Percentiles rank a stretch among this genome's conserved stretches.
These are phyloP conservation scores for Thelonectria rubi DNA, from an alignment of 2,329 filamentous ascomycete species.

Conservation along the genomic window DNA sequence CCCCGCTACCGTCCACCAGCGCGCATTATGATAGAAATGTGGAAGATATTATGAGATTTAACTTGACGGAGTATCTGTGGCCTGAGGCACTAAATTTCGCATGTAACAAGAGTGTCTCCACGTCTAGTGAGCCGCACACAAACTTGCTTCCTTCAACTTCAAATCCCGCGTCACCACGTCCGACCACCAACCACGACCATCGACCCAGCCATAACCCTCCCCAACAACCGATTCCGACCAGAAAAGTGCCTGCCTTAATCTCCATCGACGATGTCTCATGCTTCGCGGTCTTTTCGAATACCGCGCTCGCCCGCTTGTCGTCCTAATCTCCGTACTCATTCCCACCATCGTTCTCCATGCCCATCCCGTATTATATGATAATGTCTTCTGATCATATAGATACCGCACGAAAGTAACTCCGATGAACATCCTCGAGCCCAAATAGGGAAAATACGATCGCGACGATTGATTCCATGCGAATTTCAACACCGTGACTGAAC, in stretches of 20 bases:
- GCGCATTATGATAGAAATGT: neutral
- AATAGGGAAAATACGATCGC: neutral
- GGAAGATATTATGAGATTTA: no score
- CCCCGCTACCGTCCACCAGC: no score
- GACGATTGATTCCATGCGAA: neutral
- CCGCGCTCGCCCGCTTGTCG: neutral
- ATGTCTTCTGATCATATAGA: neutral
- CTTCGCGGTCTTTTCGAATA: neutral
- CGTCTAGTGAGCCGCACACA: constrained; percentile 26
- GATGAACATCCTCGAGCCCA: neutral
- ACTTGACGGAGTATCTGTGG: neutral
- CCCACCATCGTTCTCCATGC: no score
- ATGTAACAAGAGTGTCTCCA: constrained; percentile 22
- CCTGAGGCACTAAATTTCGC: constrained; percentile 1
- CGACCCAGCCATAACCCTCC: neutral
- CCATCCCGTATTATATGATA: neutral
- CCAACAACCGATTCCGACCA: no score
- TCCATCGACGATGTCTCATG: neutral
- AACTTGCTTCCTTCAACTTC: constrained; percentile 35
- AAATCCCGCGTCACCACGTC: neutral
- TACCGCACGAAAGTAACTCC: neutral
- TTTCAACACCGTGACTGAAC: constrained; percentile 3
- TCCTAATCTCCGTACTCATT: no score
- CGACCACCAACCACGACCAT: neutral
- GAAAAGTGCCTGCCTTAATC: no score